Conservation (phyloP, 108 stramenopile genomes). For the Nitzschia sp. region DNA sequence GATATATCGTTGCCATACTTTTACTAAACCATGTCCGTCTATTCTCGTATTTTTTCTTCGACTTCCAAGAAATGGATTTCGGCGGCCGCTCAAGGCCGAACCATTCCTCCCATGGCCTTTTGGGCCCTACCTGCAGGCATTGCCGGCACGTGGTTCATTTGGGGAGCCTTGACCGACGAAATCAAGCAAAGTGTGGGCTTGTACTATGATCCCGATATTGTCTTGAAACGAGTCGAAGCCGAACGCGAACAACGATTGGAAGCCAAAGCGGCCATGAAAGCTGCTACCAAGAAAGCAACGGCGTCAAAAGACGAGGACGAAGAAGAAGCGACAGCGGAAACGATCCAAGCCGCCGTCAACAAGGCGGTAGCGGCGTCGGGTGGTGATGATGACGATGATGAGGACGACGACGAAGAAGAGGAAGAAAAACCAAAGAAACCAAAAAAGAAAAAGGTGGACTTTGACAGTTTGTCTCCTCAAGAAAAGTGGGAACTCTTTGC, state of each 20-base stretch:
- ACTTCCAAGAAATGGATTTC: slow-evolving; percentile 26
- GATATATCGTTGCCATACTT: too few relatives aligned
- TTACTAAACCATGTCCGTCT: slow-evolving; percentile 14
- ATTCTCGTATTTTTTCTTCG: slow-evolving; percentile 33
- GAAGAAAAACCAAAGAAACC: slow-evolving; percentile 28
- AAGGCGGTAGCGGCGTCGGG: slow-evolving; percentile 12
- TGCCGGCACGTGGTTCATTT: slow-evolving; percentile 39
- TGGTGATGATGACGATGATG: slow-evolving; percentile 21
- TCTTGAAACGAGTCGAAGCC: slow-evolving; percentile 35
- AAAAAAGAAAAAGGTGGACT: slow-evolving; percentile 30
- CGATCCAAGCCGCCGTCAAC: slow-evolving; percentile 17
- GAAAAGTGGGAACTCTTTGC: slow-evolving; percentile 34
- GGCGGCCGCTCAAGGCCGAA: not conserved
- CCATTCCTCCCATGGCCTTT: slow-evolving; percentile 7
- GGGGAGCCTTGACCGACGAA: slow-evolving; percentile 32
- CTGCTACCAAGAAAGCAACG: slow-evolving; percentile 13
- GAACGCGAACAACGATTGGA: slow-evolving; percentile 30
- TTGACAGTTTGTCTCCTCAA: slow-evolving; percentile 12
- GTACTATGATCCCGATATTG: slow-evolving; percentile 35
- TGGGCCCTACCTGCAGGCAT: slow-evolving; percentile 35
- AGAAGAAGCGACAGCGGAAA: slow-evolving; percentile 21
- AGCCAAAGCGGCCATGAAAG: slow-evolving; percentile 26
- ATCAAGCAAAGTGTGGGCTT: slow-evolving; percentile 31
- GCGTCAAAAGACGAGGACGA: slow-evolving; percentile 27
- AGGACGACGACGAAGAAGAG: slow-evolving; percentile 28